Evolutionary conservation across 2,329 filamentous ascomycete species (phyloP), one percentile per base, ranked within the genome.

Genomic region (Pseudofabraea citricarpa): DNA sequence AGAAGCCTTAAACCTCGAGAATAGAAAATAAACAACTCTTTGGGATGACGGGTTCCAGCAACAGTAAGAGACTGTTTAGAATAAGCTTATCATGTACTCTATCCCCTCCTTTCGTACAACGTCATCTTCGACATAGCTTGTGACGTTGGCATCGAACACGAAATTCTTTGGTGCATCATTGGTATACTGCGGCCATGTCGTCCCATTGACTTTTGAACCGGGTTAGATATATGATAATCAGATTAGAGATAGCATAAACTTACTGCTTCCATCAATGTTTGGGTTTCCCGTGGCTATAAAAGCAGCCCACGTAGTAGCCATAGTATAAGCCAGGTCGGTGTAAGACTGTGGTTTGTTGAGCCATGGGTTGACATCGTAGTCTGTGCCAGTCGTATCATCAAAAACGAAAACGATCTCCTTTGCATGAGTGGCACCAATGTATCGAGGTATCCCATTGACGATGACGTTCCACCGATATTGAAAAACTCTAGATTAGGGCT

Each of bases 321-420:
- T 46, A 2, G 26, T 18, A 13, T 16, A 33, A 15, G 32, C 24
- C 7, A 43, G 21, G n/a, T 18, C 13, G 10, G 26, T 6, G 13
- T 39, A 39, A 16, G 13, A 7, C 23, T 39, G 19, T 5, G 20
- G 16, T 6, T 31, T 29, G 13, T 41, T 29, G 10, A 21, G 20
- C 26, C 70, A 67, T 3, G 67, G 68, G 41, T 60, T 64, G 2
- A 37, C 46, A 39, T 22, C n/a, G 45, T 71, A 73, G 3, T 73
- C 73, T 5, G 61, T 46, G 2, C 73, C 74, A 6, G 65, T 49
- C 13, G 67, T 55, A 50, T 79, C 78, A 52, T 73, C 56, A 42
- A 79, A 72, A 12, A 77, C 73, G 46, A 75, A 75, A 2, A 69
- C 64, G 2, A 75, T 69, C 55, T 76, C 72, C 43, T 70, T 57